Evolutionary conservation across 257 asterid genomes (phyloP).

Genomic region (Ilex asprella): DNA sequence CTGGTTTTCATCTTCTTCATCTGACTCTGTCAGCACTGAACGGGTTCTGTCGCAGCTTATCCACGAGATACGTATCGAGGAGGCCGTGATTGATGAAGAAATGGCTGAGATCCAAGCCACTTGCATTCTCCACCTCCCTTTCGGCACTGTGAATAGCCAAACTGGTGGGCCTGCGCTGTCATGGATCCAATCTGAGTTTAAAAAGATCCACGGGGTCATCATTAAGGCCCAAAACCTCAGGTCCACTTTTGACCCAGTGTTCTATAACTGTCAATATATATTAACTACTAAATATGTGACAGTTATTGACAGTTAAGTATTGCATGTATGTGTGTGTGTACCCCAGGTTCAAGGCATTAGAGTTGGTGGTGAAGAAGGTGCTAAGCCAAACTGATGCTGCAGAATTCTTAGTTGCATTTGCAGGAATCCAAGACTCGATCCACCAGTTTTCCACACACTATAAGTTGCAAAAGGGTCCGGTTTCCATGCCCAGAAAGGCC

Average conservation of each 20-base stretch:
- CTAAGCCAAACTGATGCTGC: slow-evolving; percentile 70
- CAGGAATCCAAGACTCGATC: slow-evolving; percentile 55
- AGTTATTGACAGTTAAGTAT: not conserved
- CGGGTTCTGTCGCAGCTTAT: slow-evolving; percentile 46
- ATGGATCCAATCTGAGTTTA: slow-evolving; percentile 45
- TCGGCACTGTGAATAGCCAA: slow-evolving; percentile 29
- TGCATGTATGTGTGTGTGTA: not conserved
- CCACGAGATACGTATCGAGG: slow-evolving; percentile 68
- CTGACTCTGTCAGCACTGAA: slow-evolving; percentile 38
- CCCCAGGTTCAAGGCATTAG: slow-evolving; percentile 56
- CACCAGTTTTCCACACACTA: slow-evolving; percentile 39
- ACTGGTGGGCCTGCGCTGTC: slow-evolving; percentile 16
- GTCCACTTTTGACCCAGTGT: slow-evolving; percentile 13
- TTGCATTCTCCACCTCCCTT: slow-evolving; percentile 66
- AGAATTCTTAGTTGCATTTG: slow-evolving; percentile 66
- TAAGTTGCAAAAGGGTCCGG: slow-evolving; percentile 25
- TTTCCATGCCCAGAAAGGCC: not conserved
- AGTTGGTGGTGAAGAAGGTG: slow-evolving; percentile 58
- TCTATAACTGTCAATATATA: too few species aligned
- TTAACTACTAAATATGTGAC: too few species aligned
- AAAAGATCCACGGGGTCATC: slow-evolving; percentile 58
- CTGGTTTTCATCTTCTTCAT: slow-evolving; percentile 9
- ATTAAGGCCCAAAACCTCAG: slow-evolving; percentile 74
- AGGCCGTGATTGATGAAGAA: slow-evolving; percentile 82
- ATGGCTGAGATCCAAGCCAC: slow-evolving; percentile 79